Evolutionary conservation across 208 protist species (phyloP).

Genomic region (Trypanosoma lewisi): DNA sequence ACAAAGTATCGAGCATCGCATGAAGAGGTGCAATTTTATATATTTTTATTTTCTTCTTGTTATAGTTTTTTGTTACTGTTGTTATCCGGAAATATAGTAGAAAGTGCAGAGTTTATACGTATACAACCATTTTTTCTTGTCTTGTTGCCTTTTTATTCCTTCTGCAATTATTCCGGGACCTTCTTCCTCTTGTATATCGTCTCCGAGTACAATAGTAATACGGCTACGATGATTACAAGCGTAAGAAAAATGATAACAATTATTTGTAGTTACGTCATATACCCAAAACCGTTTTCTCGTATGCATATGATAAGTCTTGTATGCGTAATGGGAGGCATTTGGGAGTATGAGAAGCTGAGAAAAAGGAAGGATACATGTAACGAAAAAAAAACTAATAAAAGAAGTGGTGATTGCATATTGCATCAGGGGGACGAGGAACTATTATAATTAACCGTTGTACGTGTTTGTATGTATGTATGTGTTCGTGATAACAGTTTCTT

Average conservation of each 20-base stretch:
- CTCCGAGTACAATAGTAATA: conserved; percentile 43
- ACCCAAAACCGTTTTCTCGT: conserved; percentile 35
- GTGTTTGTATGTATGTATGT: neutral
- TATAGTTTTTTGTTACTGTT: conserved; percentile 19
- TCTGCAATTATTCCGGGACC: conserved; percentile 37
- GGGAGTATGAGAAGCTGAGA: conserved; percentile 30
- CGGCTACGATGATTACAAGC: conserved; percentile 60
- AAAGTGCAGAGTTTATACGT: conserved; percentile 2
- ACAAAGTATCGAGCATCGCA: conserved; percentile 15
- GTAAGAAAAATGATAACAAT: conserved; percentile 70
- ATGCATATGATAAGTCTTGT: conserved; percentile 33
- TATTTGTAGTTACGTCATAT: conserved; percentile 49
- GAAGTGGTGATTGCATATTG: neutral
- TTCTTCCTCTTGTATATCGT: conserved; percentile 48
- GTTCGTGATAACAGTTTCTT: neutral
- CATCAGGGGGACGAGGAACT: no score
- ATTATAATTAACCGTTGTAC: no score
- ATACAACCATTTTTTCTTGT: conserved; percentile 14
- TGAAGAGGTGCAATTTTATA: conserved; percentile 27
- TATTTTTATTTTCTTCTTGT: conserved; percentile 18
- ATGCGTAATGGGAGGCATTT: conserved; percentile 36
- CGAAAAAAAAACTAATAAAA: neutral
- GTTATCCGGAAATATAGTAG: neutral
- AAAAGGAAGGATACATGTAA: conserved; percentile 2
- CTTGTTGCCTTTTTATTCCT: conserved; percentile 24